Evolutionary conservation across 1,139 yeast species (phyloP), one percentile per base, ranked within the genome.

Genomic region (Hansenula lynferdii): DNA sequence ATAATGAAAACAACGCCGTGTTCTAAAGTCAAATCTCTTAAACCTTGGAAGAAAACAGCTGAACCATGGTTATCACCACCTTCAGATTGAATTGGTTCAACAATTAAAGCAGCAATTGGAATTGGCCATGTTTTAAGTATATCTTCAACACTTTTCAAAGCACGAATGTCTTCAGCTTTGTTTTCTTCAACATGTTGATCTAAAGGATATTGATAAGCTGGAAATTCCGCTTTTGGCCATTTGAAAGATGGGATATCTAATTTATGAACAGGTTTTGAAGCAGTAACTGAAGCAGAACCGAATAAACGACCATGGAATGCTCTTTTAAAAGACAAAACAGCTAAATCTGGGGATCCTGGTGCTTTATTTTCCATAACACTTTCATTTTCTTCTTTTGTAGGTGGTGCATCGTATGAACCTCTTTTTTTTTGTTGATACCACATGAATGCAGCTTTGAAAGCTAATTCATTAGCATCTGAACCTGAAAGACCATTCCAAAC

Each of bases 171-270:
- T 58, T 81, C 87, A 17, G 61, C 61, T 36, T 63, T 66, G 61
- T 82, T 82, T 48, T 65, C 77, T 28, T 64, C 67, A 34, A 56
- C 72, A 53, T 68, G 62, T 28, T 75, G 74, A 28, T 68, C 72
- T 55, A 81, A 67, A 39, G 90, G 90, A 58, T 80, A 81, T 53
- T 77, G 67, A 57, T 80, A 72, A 37, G 61, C 44, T 39, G 90
- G 90, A 62, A 77, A 82, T 37, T 84, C 85, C 22, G 87, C 83
- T 56, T 70, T 77, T 45, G 90, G 90, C 89, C 89, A 82, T 48
- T 76, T 67, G 60, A 82, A 81, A 2, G 87, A 82, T 35, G 90
- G 90, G 47, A 81, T 76, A 54, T 81, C 90, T 51, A 82, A 58
- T 60, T 81, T 82, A 61, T 82, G 90, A 46, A 82, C 72, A 20